These are phyloP conservation scores for Jatropha multifida DNA, from an alignment of 441 rosid genomes.

Conservation along the genomic window DNA sequence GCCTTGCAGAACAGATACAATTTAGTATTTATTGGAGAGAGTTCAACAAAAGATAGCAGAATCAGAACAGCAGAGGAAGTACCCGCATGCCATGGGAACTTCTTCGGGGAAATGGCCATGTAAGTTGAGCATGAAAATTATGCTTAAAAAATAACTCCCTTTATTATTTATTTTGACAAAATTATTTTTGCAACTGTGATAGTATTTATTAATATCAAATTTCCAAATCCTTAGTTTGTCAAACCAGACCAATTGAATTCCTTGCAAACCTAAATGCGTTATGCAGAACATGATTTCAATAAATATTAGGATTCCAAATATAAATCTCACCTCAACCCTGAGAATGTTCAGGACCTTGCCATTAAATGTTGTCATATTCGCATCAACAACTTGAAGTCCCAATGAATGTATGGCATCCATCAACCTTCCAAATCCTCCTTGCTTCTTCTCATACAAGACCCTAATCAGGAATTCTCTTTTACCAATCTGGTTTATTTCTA, in stretches of 20 bases:
- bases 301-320: background rate
- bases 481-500: constrained; percentile 57
- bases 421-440: constrained; percentile 57
- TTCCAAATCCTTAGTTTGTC: background rate
- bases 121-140: background rate
- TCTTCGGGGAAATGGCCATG: background rate
- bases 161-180: too few relatives aligned
- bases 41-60: background rate
- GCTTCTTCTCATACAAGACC: constrained; percentile 39
- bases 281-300: background rate
- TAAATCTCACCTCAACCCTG: constrained; percentile 58
- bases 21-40: background rate
- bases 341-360: constrained; percentile 52
- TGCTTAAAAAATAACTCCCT: too few relatives aligned
- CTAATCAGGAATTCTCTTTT: constrained; percentile 52
- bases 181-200: background rate
- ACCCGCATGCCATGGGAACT: background rate
- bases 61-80: background rate
- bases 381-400: constrained; percentile 62
- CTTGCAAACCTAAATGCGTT: background rate
- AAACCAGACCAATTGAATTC: background rate
- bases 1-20: constrained; percentile 29
- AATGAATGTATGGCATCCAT: constrained; percentile 52
- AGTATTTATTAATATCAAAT: background rate
- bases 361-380: constrained; percentile 59